Percentiles rank a stretch among this genome's conserved stretches.
phyloP scores from a whole-genome alignment of 2,329 filamentous ascomycete species.

The Cladosporium austrohemisphaericum region DNA sequence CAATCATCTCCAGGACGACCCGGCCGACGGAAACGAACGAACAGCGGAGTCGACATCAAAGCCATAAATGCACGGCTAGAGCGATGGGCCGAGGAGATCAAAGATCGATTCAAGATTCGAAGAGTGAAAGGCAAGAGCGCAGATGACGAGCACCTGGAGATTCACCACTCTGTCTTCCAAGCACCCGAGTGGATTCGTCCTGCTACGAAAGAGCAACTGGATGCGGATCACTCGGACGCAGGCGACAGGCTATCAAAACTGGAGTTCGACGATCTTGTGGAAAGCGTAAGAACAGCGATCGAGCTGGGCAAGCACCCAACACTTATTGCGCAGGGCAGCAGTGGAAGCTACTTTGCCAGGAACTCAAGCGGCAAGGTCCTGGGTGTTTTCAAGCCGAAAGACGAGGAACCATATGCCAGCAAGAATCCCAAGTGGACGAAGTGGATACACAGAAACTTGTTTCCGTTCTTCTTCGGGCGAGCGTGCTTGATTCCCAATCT shows the following conservation, averaged over 20 bases:
- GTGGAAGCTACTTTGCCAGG: slow-evolving; percentile 94
- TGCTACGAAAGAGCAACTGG: slow-evolving; percentile 69
- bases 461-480: slow-evolving; percentile 93
- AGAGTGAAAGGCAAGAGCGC: slow-evolving; percentile 68
- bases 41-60: slow-evolving; percentile 93
- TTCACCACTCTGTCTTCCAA: slow-evolving; percentile 96
- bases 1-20: slow-evolving; percentile 33
- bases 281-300: slow-evolving; percentile 87
- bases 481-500: slow-evolving; percentile 95
- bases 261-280: slow-evolving; percentile 83
- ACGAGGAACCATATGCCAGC: slow-evolving; percentile 95
- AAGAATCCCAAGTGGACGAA: slow-evolving; percentile 99
- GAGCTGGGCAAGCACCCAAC: slow-evolving; percentile 87
- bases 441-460: slow-evolving; percentile 97
- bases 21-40: slow-evolving; percentile 59
- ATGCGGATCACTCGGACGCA: slow-evolving; percentile 46
- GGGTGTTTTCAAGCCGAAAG: slow-evolving; percentile 97
- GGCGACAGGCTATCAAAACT: slow-evolving; percentile 65
- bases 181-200: slow-evolving; percentile 83
- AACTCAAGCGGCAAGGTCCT: slow-evolving; percentile 91
- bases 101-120: slow-evolving; percentile 88
- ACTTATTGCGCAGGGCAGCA: slow-evolving; percentile 95
- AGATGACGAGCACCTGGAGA: slow-evolving; percentile 86
- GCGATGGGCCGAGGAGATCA: slow-evolving; percentile 96
- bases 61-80: slow-evolving; percentile 95